Conservation (phyloP, 202 grass and related monocot genomes). For the Schoenoplectus triqueter region DNA sequence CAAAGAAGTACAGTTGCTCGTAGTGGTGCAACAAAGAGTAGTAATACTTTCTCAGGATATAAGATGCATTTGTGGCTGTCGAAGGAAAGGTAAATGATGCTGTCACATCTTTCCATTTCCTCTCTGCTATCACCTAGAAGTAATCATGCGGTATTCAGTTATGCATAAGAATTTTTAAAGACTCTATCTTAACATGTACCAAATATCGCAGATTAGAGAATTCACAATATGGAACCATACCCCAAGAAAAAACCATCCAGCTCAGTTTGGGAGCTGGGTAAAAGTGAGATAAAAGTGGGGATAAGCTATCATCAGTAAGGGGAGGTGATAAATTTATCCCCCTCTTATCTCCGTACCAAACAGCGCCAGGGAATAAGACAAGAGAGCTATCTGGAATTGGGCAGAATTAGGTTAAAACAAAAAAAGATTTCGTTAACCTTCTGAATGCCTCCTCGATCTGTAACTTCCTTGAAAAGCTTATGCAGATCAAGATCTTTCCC, state of each 20-base stretch:
- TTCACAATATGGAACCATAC: not conserved
- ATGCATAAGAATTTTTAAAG: not conserved
- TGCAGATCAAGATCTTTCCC: conserved; percentile 95
- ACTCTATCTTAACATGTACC: not conserved
- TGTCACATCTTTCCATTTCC: conserved; percentile 93
- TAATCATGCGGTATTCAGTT: conserved; percentile 31
- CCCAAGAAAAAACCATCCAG: not conserved
- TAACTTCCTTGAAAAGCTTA: conserved; percentile 86
- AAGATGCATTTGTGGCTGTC: conserved; percentile 90
- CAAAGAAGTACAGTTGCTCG: conserved; percentile 84
- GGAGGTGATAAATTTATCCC: too few species aligned
- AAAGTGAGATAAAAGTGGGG: too few species aligned
- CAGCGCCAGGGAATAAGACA: not conserved
- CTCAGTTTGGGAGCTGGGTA: too few species aligned
- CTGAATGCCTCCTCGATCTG: conserved; percentile 86
- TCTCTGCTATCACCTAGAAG: conserved; percentile 73
- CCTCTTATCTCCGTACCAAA: too few species aligned
- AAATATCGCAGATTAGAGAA: not conserved
- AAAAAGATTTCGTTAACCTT: conserved; percentile 47
- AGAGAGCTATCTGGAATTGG: conserved; percentile 12
- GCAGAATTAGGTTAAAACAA: not conserved
- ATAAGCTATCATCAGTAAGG: too few species aligned
- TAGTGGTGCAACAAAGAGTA: conserved; percentile 85
- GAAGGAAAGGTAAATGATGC: conserved; percentile 83
- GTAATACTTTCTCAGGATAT: conserved; percentile 92